Percentiles rank a stretch among this genome's conserved stretches.
Conservation (phyloP, 805 yeast species). For the Pichia scutulata region DNA sequence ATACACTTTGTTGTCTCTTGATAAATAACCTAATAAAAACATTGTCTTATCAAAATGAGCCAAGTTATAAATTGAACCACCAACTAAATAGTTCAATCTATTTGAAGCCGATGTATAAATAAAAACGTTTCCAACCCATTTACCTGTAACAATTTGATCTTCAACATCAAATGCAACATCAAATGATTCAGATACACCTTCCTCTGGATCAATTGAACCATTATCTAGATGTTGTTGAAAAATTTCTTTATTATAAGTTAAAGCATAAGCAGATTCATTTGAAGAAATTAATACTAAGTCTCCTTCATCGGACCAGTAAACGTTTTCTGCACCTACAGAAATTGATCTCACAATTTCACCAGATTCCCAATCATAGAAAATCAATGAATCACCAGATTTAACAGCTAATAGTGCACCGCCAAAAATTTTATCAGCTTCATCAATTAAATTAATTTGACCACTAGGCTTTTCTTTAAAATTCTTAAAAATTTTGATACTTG, state of each 20-base stretch:
- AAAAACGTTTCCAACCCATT: slow-evolving; percentile 97
- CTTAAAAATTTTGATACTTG: slow-evolving; percentile 62
- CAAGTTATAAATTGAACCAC: slow-evolving; percentile 85
- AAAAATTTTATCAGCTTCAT: slow-evolving; percentile 70
- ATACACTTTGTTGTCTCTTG: slow-evolving; percentile 84
- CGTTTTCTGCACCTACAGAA: slow-evolving; percentile 76
- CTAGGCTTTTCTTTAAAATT: slow-evolving; percentile 76
- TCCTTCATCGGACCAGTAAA: slow-evolving; percentile 91
- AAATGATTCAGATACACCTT: slow-evolving; percentile 83
- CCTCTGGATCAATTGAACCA: slow-evolving; percentile 62
- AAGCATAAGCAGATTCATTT: slow-evolving; percentile 66
- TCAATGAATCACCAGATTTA: slow-evolving; percentile 74
- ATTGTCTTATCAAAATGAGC: slow-evolving; percentile 87
- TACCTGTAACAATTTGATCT: slow-evolving; percentile 80
- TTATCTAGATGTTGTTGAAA: slow-evolving; percentile 55
- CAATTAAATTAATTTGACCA: slow-evolving; percentile 56
- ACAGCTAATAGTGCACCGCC: slow-evolving; percentile 88
- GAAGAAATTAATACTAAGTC: slow-evolving; percentile 74
- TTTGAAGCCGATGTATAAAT: slow-evolving; percentile 81
- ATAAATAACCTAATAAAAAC: slow-evolving; percentile 82
- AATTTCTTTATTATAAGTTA: slow-evolving; percentile 62
- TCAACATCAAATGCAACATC: slow-evolving; percentile 76
- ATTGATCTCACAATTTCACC: slow-evolving; percentile 80
- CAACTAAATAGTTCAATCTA: slow-evolving; percentile 89
- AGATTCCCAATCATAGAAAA: slow-evolving; percentile 91